These are phyloP conservation scores for Orbilia brochopaga DNA, from an alignment of 2,329 filamentous ascomycete genomes.

Conservation along the genomic window DNA sequence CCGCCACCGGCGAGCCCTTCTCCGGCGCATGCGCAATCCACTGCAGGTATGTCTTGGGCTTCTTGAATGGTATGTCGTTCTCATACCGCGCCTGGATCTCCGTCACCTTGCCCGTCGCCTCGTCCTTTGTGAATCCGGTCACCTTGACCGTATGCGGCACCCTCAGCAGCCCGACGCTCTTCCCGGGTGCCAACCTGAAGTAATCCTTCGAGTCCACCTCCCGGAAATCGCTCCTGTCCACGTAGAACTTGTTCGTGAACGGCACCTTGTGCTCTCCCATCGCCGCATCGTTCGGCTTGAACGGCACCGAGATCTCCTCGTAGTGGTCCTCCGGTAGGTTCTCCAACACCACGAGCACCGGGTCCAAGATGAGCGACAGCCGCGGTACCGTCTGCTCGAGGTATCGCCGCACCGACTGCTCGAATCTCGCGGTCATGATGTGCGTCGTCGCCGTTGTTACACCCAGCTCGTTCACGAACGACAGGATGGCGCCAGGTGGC, in stretches of 20 bases:
- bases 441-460: constrained; percentile 81
- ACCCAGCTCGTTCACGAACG: constrained; percentile 88
- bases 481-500: constrained; percentile 83
- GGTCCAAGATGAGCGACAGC: constrained; percentile 87
- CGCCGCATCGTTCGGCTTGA: constrained; percentile 78
- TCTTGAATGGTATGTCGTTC: constrained; percentile 69
- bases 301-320: constrained; percentile 73
- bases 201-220: constrained; percentile 75
- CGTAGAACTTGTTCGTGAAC: constrained; percentile 81
- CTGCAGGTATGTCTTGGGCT: constrained; percentile 83
- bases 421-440: constrained; percentile 82
- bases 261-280: constrained; percentile 68
- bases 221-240: constrained; percentile 79
- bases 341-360: constrained; percentile 80
- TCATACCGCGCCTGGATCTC: constrained; percentile 72
- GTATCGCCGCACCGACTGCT: constrained; percentile 82
- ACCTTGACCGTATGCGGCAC: constrained; percentile 73
- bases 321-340: constrained; percentile 72
- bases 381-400: constrained; percentile 87
- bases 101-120: constrained; percentile 68
- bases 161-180: constrained; percentile 75
- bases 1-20: constrained; percentile 66
- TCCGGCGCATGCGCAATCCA: constrained; percentile 78
- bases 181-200: constrained; percentile 77
- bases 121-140: constrained; percentile 71